A percentile compares a stretch with the other conserved stretches of the same genome.
These are phyloP conservation scores for Raphanus sativus DNA, from an alignment of 345 rosid species.

Conservation along the genomic window DNA sequence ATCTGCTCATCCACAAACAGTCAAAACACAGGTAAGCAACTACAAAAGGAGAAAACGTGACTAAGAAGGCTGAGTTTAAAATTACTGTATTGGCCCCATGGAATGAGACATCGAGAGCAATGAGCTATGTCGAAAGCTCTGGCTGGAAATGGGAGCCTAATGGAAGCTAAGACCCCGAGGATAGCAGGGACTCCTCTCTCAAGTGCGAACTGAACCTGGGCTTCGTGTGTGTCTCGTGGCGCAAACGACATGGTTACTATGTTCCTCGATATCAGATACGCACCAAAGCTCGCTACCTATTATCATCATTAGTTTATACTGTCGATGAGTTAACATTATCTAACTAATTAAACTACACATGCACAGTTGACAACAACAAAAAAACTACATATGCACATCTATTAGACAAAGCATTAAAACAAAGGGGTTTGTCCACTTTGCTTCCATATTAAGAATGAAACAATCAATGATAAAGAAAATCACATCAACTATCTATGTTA, in stretches of 20 bases:
- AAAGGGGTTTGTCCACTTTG: slow-evolving; percentile 20
- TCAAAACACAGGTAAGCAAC: not conserved
- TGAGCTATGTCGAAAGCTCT: slow-evolving; percentile 96
- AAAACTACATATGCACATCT: not conserved
- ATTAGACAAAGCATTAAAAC: not conserved
- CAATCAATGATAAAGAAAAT: slow-evolving; percentile 1
- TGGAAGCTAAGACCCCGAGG: slow-evolving; percentile 83
- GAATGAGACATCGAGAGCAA: slow-evolving; percentile 95
- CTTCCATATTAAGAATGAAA: slow-evolving; percentile 17
- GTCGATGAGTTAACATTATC: not conserved
- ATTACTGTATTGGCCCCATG: slow-evolving; percentile 76
- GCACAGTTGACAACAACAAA: not conserved
- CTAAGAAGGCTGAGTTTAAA: not conserved
- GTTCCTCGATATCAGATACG: slow-evolving; percentile 70
- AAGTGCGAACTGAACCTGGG: slow-evolving; percentile 92
- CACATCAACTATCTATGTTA: slow-evolving; percentile 1
- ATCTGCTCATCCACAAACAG: slow-evolving; percentile 43
- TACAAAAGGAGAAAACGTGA: not conserved
- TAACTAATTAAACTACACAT: not conserved
- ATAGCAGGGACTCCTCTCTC: slow-evolving; percentile 94
- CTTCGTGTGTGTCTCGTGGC: slow-evolving; percentile 92
- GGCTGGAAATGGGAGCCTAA: slow-evolving; percentile 83
- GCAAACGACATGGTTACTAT: slow-evolving; percentile 81
- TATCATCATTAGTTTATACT: not conserved
- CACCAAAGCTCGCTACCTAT: slow-evolving; percentile 96